Evolutionary conservation across 192 early-diverging fungal genomes (phyloP).

Genomic region (Backusella luteola): DNA sequence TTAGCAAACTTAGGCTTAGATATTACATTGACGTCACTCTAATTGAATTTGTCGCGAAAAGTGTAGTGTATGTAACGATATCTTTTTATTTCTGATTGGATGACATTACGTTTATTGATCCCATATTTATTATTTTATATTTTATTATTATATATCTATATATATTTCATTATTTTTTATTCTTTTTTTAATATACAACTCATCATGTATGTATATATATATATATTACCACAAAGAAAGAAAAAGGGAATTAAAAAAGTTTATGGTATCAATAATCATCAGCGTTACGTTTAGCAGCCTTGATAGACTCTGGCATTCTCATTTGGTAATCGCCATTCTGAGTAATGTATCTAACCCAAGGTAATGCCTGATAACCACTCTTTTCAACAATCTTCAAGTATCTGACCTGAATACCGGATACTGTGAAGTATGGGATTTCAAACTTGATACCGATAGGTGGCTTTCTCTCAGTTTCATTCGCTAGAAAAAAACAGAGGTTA

Average conservation of each 20-base stretch:
- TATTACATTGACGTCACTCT: too few relatives aligned
- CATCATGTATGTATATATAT: background rate
- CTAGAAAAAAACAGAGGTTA: constrained; percentile 14
- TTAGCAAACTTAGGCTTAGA: too few relatives aligned
- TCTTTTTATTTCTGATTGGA: background rate
- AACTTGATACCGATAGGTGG: constrained; percentile 86
- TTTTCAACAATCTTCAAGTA: constrained; percentile 92
- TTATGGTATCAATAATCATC: constrained; percentile 21
- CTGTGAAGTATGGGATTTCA: constrained; percentile 90
- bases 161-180: background rate
- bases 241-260: background rate
- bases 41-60: too few relatives aligned
- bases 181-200: background rate
- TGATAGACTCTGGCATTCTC: constrained; percentile 86
- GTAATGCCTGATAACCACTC: constrained; percentile 83
- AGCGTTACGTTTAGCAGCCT: constrained; percentile 52
- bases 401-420: constrained; percentile 87
- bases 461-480: constrained; percentile 76
- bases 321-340: constrained; percentile 96
- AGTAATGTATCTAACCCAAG: constrained; percentile 90
- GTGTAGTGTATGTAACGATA: too few relatives aligned
- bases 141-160: background rate
- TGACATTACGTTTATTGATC: constrained; percentile 1
- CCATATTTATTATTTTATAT: too few relatives aligned
- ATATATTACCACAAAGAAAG: background rate